Evolutionary conservation across 2,329 filamentous ascomycete genomes (phyloP).

Genomic region (Chaetomium strumarium): DNA sequence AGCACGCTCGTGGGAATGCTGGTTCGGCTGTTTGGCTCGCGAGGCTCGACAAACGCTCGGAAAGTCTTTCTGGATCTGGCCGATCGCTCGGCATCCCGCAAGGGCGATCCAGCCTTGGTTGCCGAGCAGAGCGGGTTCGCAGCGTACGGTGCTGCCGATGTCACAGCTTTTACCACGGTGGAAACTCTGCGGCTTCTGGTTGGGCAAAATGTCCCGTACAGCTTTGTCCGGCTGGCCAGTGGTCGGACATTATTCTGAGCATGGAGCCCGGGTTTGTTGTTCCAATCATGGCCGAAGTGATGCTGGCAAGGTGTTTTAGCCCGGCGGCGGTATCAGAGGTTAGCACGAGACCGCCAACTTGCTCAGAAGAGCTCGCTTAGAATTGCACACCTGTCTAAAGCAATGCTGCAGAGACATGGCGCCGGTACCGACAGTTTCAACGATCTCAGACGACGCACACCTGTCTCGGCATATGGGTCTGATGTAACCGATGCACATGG

Average conservation of each 20-base stretch:
- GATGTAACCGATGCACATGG: too few species aligned
- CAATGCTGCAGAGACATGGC: neutral
- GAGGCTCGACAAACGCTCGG: conserved; percentile 35
- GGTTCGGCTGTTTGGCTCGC: conserved; percentile 62
- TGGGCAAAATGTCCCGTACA: conserved; percentile 82
- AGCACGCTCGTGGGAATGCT: conserved; percentile 72
- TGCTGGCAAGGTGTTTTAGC: neutral
- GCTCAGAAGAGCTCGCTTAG: neutral
- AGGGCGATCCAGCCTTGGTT: conserved; percentile 61
- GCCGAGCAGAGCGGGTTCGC: conserved; percentile 72
- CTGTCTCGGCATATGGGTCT: neutral
- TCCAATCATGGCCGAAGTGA: neutral
- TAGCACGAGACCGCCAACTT: neutral
- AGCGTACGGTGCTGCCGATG: conserved; percentile 72
- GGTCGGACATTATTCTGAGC: conserved; percentile 44
- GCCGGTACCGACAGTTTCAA: neutral
- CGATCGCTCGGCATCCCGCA: conserved; percentile 53
- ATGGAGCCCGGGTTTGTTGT: neutral
- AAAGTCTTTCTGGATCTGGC: conserved; percentile 81
- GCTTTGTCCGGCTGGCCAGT: conserved; percentile 72
- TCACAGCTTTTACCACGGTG: conserved; percentile 77
- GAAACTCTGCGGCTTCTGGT: conserved; percentile 73
- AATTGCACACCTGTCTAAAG: neutral
- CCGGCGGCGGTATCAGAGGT: neutral
- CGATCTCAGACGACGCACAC: neutral